Base-by-base conservation (phyloP, 2,329 filamentous ascomycete species). In the Sarocladiaceae sp. region DNA sequence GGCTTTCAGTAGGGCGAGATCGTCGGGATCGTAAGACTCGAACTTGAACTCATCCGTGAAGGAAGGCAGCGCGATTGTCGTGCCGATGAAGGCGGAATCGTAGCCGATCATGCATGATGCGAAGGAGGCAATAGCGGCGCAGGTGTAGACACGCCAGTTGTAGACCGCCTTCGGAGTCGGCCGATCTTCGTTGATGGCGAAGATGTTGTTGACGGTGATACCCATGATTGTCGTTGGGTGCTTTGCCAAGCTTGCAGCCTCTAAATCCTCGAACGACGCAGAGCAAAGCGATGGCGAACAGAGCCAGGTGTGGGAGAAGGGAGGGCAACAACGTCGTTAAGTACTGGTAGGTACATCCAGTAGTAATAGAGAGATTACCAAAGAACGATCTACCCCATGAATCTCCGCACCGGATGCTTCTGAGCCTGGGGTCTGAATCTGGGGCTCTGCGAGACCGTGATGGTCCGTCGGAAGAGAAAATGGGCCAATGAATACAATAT, bases 1-100 rank as follows among this genome's bases (percentile, higher is more conserved):
- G 54, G 82, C 70, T 55, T 80, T 82, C 39, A 85, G 67, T 3
- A 85, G 63, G 24, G 80, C 73, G 21, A 80, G 65, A n/a, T 76
- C 57, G 3, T 55, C 46, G 0, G 58, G 45, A 4, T 58, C 61
- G 64, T 82, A 76, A 2, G 63, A 55, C 2, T 60, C 66, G 53
- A 89, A 83, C 12, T 68, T 54, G 60, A 43, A 43, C 29, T 43
- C 40, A 6, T 7, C 11, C 13, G 13, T 23, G 29, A 43, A 43
- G 40, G 40, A 43, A 9, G 40, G 40, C 16, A 43, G 43, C 78
- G 29, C 40, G 16, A 43, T 32, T 15, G 40, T 43, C 10, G 40
- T 43, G 40, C 40, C 40, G 26, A 43, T 43, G 40, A 43, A 43
- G 29, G 40, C 26, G 9, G 40, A 83, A 59, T 89, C 85, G 49